Conservation (phyloP, 768 basidiomycete species). For the Heimioporus sp. region DNA sequence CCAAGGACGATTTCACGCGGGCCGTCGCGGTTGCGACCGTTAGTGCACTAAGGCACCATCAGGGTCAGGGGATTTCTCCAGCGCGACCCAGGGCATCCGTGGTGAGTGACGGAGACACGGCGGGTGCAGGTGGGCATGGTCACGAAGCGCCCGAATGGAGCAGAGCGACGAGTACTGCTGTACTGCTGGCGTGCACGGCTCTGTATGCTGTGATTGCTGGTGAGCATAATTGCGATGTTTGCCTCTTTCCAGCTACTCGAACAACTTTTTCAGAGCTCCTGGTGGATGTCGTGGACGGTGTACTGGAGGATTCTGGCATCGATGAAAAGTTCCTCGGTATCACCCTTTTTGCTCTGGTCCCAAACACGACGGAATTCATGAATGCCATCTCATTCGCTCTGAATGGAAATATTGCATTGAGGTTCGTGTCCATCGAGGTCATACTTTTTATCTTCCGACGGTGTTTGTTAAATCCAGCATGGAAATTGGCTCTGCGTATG, state of each 20-base stretch:
- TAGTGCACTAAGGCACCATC: conserved; percentile 82
- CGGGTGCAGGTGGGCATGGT: conserved; percentile 64
- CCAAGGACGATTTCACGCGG: conserved; percentile 86
- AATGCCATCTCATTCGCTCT: conserved; percentile 98
- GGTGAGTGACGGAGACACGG: conserved; percentile 38
- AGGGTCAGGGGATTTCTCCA: conserved; percentile 50
- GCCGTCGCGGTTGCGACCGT: conserved; percentile 95
- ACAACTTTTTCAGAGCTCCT: conserved; percentile 70
- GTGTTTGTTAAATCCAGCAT: conserved; percentile 54
- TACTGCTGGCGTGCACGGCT: conserved; percentile 84
- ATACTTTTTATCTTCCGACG: neutral
- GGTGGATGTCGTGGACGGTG: conserved; percentile 92
- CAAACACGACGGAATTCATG: conserved; percentile 99
- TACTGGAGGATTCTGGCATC: conserved; percentile 86
- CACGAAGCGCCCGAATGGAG: conserved; percentile 99
- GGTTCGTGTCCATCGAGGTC: conserved; percentile 45
- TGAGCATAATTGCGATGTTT: conserved; percentile 36
- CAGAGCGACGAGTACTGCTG: conserved; percentile 82
- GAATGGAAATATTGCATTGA: conserved; percentile 94
- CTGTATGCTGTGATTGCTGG: conserved; percentile 96
- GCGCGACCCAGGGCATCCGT: conserved; percentile 44
- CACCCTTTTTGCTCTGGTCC: conserved; percentile 94
- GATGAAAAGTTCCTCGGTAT: conserved; percentile 98
- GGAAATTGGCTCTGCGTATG: conserved; percentile 99
- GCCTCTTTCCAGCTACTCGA: conserved; percentile 1